Conservation (phyloP, 2,329 filamentous ascomycete genomes). For the Monilinia aucupariae region DNA sequence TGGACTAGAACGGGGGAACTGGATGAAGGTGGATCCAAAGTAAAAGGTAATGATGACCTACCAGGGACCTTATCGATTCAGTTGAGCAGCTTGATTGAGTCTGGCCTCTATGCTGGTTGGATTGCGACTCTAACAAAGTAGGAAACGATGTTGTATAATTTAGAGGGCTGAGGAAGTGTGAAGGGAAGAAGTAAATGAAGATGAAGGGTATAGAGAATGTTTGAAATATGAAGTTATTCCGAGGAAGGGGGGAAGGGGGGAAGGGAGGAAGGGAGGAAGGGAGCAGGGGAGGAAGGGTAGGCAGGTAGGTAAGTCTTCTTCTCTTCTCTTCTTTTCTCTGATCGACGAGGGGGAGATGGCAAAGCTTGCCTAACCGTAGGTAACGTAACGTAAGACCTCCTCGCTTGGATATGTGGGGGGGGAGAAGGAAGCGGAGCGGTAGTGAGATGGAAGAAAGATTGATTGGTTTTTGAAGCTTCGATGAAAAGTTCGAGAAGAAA, state of each 20-base stretch:
- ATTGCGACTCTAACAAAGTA: neutral
- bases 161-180: neutral
- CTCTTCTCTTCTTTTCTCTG: too few relatives aligned
- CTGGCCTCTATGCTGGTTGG: neutral
- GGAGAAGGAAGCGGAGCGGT: neutral
- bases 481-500: slow-evolving; percentile 16
- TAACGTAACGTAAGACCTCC: slow-evolving; percentile 7
- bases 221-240: neutral
- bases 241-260: neutral
- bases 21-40: neutral
- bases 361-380: slow-evolving; percentile 6
- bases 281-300: too few relatives aligned
- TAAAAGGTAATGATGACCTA: neutral
- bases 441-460: slow-evolving; percentile 11
- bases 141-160: neutral
- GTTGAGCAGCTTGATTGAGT: slow-evolving; percentile 3
- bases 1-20: neutral
- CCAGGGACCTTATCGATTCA: neutral
- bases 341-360: slow-evolving; percentile 12
- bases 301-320: slow-evolving; percentile 1
- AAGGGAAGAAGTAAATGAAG: neutral
- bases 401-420: slow-evolving; percentile 12
- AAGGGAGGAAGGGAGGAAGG: too few relatives aligned
- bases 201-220: neutral
- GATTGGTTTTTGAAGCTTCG: slow-evolving; percentile 12